Evolutionary conservation across 768 basidiomycete genomes (phyloP).

Genomic region (Leccinum uliginosum): DNA sequence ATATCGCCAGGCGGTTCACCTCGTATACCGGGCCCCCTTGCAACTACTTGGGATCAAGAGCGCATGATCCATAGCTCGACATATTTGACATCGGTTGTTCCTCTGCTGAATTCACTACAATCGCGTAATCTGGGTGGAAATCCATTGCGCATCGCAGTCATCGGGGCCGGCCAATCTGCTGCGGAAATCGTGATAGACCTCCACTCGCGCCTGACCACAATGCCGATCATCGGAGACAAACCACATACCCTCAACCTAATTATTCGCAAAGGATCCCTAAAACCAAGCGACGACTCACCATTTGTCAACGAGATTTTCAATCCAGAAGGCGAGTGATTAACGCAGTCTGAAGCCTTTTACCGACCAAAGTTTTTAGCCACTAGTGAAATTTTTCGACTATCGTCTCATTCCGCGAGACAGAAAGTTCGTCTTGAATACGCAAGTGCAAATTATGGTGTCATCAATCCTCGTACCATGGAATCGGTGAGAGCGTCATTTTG

Average conservation of each 20-base stretch:
- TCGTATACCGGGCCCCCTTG: constrained; percentile 36
- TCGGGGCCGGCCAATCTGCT: constrained; percentile 47
- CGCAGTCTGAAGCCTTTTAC: neutral
- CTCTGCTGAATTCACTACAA: constrained; percentile 31
- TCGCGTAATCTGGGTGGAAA: constrained; percentile 7
- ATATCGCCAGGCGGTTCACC: constrained; percentile 50
- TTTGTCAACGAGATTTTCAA: constrained; percentile 56
- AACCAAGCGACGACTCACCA: constrained; percentile 49
- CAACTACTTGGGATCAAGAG: constrained; percentile 28
- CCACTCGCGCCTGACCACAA: constrained; percentile 33
- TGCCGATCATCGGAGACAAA: constrained; percentile 21
- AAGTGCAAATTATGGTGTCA: constrained; percentile 50
- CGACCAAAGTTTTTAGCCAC: constrained; percentile 30
- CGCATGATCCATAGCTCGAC: constrained; percentile 42
- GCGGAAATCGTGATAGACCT: constrained; percentile 45
- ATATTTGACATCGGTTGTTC: constrained; percentile 37
- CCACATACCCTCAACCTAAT: constrained; percentile 47
- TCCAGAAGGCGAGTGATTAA: constrained; percentile 36
- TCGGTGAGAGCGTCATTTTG: constrained; percentile 24
- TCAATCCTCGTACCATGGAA: constrained; percentile 46
- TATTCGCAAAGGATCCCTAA: constrained; percentile 46
- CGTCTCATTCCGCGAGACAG: constrained; percentile 33
- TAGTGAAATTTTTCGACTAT: constrained; percentile 36
- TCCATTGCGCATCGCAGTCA: constrained; percentile 41
- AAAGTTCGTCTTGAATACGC: constrained; percentile 41